Conservation (phyloP, 73 alveolate genomes). For the Paramecium caudatum region DNA sequence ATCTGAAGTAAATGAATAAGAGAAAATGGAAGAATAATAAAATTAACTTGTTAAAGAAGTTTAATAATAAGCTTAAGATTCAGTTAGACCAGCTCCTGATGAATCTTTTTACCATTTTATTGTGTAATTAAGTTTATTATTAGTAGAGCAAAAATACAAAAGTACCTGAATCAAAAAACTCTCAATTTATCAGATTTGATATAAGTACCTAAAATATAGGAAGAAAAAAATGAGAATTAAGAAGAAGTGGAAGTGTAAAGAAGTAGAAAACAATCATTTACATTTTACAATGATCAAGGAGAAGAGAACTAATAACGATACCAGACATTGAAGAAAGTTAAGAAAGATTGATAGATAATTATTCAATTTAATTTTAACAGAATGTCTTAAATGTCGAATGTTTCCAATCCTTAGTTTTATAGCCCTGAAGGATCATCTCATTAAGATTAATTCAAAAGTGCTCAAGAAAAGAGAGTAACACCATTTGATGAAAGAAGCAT, state of each 20-base stretch:
- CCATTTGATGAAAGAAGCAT: slow-evolving; percentile 47
- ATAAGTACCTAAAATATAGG: neutral
- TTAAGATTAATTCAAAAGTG: slow-evolving; percentile 36
- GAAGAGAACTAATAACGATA: slow-evolving; percentile 52
- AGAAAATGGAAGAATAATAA: neutral
- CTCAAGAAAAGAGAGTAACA: neutral
- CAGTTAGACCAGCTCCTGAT: slow-evolving; percentile 50
- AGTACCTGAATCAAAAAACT: neutral
- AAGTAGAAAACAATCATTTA: slow-evolving; percentile 60
- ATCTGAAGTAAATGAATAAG: slow-evolving; percentile 4
- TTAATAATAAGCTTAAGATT: neutral
- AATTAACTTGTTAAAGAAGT: too few relatives aligned
- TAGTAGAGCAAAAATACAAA: slow-evolving; percentile 10
- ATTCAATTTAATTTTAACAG: slow-evolving; percentile 24
- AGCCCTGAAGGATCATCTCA: slow-evolving; percentile 14
- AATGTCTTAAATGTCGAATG: slow-evolving; percentile 47
- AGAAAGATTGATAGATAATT: slow-evolving; percentile 32
- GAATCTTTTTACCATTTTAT: slow-evolving; percentile 63
- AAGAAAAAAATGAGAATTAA: neutral
- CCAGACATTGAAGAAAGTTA: slow-evolving; percentile 1
- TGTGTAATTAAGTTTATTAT: neutral
- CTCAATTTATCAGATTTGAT: slow-evolving; percentile 11
- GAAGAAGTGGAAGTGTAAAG: slow-evolving; percentile 29
- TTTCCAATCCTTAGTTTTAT: slow-evolving; percentile 36
- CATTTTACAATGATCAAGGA: slow-evolving; percentile 55